phyloP scores from a whole-genome alignment of 176 grass and related monocot species.

The Melocanna baccifera region DNA sequence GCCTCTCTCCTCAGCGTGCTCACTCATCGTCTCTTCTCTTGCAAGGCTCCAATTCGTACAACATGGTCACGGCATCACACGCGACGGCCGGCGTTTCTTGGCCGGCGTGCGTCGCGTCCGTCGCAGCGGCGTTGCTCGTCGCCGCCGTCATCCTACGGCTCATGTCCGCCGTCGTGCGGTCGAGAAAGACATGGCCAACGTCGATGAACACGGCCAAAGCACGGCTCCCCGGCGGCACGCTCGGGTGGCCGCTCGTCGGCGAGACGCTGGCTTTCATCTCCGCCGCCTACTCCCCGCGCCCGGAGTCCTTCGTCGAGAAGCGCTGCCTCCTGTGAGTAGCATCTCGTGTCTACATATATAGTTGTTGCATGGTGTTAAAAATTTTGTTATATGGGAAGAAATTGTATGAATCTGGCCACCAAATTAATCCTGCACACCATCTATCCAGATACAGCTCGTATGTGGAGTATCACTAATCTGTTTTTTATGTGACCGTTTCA shows the following conservation, averaged over 20 bases:
- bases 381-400: background rate
- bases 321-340: conserved; percentile 48
- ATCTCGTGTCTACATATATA: background rate
- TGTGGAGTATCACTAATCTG: too few relatives aligned
- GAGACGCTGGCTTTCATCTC: conserved; percentile 77
- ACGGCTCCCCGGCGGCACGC: conserved; percentile 48
- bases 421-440: too few relatives aligned
- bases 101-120: background rate
- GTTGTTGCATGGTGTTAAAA: background rate
- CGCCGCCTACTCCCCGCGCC: conserved; percentile 49
- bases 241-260: conserved; percentile 69
- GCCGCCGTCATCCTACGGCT: conserved; percentile 16
- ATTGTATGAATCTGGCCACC: too few relatives aligned
- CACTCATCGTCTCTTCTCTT: background rate
- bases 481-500: too few relatives aligned
- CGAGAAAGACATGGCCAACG: background rate
- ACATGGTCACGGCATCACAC: background rate
- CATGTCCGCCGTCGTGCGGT: background rate
- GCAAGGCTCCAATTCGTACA: background rate
- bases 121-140: conserved; percentile 14
- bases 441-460: too few relatives aligned
- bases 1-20: background rate
- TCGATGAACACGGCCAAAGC: background rate
- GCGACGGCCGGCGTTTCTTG: background rate
- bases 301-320: conserved; percentile 77